Base-by-base conservation (phyloP, 2,329 filamentous ascomycete species). In the Trichoderma sp. region DNA sequence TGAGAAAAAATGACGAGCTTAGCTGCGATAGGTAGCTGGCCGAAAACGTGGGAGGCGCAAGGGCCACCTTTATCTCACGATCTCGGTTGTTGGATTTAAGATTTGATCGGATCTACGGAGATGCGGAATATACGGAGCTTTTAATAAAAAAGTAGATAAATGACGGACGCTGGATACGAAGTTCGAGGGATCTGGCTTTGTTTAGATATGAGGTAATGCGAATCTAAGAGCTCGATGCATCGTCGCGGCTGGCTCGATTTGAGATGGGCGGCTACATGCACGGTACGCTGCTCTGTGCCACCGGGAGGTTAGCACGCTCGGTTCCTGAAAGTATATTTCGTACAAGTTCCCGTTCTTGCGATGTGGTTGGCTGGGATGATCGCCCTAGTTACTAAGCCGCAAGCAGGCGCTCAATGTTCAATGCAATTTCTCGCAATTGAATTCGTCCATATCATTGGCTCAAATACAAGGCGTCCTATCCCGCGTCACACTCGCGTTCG, bases 1-100 rank as follows among this genome's bases (percentile, higher is more conserved):
- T 62, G 27, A 27, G 60, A 71, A 71, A 27, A 71, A 71, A 71
- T 71, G 68, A 62, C 68, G 68, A 71, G 24, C 38, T 71, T 63
- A 27, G 35, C 56, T 21, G 27, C 9, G 53, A 62, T 71, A 62
- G 67, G 53, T 41, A 33, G 68, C 56, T 35, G 56, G 35, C 35
- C 18, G 7, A 71, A 63, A 71, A 71, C 68, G 68, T 63, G 59
- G 68, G 56, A 33, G 35, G 53, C 67, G 67, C 68, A 71, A 71
- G 68, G 68, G 14, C 68, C 68, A 71, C 59, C n/a, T 35, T 35
- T 27, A 63, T 63, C 68, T n/a, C 29, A 71, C 59, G 59, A 71
- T 71, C 68, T 71, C 56, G 68, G 59, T 24, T 63, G 24, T 24
- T 71, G 29, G 45, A 35, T 35, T 14, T 71, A 71, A 71, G 68